These are phyloP conservation scores for Rhodotorula sphaerocarpa DNA, from an alignment of 768 basidiomycete genomes.

Conservation along the genomic window DNA sequence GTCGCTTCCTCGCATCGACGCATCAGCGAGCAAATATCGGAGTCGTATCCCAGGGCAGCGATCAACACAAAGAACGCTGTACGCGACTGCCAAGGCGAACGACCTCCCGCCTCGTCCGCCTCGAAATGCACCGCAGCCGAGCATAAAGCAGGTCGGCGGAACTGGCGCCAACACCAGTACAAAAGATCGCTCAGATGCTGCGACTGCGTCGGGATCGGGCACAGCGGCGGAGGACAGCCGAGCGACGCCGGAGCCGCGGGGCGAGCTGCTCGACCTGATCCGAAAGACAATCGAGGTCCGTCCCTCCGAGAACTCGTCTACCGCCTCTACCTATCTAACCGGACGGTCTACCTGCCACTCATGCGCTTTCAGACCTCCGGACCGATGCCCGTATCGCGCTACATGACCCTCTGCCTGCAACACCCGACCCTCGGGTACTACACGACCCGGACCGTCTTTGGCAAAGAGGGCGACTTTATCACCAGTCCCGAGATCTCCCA, in stretches of 20 bases:
- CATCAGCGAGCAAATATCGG: too few relatives aligned
- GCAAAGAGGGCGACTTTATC: constrained; percentile 79
- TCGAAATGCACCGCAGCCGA: background rate
- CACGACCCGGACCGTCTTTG: constrained; percentile 62
- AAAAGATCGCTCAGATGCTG: background rate
- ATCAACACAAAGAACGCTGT: too few relatives aligned
- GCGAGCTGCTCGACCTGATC: constrained; percentile 41
- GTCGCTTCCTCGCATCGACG: too few relatives aligned
- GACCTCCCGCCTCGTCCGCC: background rate
- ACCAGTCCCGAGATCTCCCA: constrained; percentile 96
- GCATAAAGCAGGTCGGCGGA: background rate
- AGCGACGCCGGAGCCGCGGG: background rate
- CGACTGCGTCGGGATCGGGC: background rate
- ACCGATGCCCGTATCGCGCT: constrained; percentile 75
- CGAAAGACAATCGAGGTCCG: constrained; percentile 65
- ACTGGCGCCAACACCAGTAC: background rate
- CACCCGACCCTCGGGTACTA: constrained; percentile 93
- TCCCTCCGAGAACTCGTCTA: constrained; percentile 13
- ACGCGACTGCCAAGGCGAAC: background rate
- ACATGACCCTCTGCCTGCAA: constrained; percentile 82
- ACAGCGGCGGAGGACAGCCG: background rate
- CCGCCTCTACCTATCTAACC: background rate
- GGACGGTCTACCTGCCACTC: too few relatives aligned
- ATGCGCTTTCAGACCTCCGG: constrained; percentile 60
- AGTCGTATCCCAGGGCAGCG: too few relatives aligned